Evolutionary conservation across 2,329 filamentous ascomycete genomes (phyloP), one percentile per base, ranked within the genome.

Genomic region (Paracoccidioides lutzii): DNA sequence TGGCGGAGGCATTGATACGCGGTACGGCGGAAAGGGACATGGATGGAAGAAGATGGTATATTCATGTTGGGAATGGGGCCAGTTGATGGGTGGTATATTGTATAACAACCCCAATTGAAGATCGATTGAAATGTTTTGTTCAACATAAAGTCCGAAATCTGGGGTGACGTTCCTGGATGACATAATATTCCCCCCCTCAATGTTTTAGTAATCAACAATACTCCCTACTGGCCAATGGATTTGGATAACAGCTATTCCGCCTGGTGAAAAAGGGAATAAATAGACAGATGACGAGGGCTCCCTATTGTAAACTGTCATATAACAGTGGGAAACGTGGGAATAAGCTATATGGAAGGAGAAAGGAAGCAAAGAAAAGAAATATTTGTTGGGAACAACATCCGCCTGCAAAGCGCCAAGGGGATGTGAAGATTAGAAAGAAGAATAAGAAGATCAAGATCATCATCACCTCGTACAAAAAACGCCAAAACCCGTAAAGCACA

Each of bases 1-100:
- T 53, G 52, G 32, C 57, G 51, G 9, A 58, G 35, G 48, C 60
- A 62, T 56, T 57, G 59, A 38, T 46, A 55, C 10, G 60, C 40
- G 8, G 56, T 50, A n/a, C 55, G 57, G n/a, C 59, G 56, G 52
- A 60, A 53, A 1, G 58, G 52, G 1, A 51, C 53, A 53, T 59
- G 55, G 35, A 54, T 35, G 22, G 51, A 54, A n/a, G 44, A 49
- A 15, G 55, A 28, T 5, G 46, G n/a, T 54, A 54, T 49, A 22
- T 56, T 56, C 54, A 56, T 56, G 22, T 46, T 52, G 46, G 35
- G n/a, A n/a, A 37, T 12, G 3, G n/a, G n/a, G 9, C 15, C 46
- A 35, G 8, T 14, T 37, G n/a, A 15, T 43, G 42, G 37, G 22
- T 28, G 32, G n/a, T 50, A 14, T 28, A 37, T 38, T 38, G 7